phyloP scores from a whole-genome alignment of 129 eudicot genomes.

The Lactuca sativa region DNA sequence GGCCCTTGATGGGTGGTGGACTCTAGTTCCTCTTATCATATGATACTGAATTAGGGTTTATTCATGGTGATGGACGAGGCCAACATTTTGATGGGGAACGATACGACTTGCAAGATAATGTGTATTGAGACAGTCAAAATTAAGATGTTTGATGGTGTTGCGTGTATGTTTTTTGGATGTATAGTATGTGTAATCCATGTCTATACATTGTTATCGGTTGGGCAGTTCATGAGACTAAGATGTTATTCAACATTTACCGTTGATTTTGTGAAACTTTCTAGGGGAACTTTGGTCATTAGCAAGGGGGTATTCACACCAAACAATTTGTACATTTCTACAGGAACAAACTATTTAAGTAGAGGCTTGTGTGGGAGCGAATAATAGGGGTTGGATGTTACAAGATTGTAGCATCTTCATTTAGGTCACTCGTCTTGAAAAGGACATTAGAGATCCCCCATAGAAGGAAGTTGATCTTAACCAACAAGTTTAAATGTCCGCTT shows the following conservation, averaged over 20 bases:
- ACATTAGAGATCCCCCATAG: not conserved
- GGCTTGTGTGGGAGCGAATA: not conserved
- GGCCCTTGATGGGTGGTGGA: not conserved
- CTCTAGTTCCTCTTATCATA: not conserved
- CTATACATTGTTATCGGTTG: not conserved
- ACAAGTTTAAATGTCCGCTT: not conserved
- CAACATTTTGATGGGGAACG: constrained; percentile 2
- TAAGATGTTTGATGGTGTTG: not conserved
- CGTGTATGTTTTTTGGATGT: no score
- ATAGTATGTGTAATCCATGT: no score
- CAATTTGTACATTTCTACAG: not conserved
- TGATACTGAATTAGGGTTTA: not conserved
- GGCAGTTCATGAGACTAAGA: not conserved
- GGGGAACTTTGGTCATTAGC: not conserved
- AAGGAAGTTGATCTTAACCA: not conserved
- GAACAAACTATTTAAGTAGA: not conserved
- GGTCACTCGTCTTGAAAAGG: not conserved
- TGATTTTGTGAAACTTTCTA: not conserved
- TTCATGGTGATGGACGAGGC: not conserved
- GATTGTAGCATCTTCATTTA: not conserved
- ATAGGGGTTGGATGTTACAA: not conserved
- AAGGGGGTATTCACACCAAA: not conserved
- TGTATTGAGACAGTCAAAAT: not conserved
- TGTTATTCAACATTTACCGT: not conserved
- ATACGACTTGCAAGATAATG: not conserved